phyloP scores from a whole-genome alignment of 1,284 basidiomycete genomes.

The Cryptococcus floricola region DNA sequence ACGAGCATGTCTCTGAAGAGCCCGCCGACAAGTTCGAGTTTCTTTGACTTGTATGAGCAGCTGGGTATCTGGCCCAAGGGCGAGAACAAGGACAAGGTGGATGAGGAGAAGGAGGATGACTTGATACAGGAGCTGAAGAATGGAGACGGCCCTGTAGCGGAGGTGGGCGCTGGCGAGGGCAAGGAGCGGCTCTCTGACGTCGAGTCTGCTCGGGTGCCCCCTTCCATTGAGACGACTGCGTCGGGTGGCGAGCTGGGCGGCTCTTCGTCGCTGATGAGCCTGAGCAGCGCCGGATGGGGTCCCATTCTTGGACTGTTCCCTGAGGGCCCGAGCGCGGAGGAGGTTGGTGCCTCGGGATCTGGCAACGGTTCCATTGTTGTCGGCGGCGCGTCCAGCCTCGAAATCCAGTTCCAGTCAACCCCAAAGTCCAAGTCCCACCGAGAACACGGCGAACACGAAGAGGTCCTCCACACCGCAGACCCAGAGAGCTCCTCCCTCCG shows the following conservation, averaged over 20 bases:
- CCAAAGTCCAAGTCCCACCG: too few relatives aligned
- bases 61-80: conserved; percentile 41
- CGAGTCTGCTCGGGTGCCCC: neutral
- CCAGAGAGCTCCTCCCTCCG: too few relatives aligned
- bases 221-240: neutral
- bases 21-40: conserved; percentile 37
- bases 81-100: conserved; percentile 8
- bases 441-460: too few relatives aligned
- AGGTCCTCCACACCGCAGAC: too few relatives aligned
- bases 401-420: too few relatives aligned
- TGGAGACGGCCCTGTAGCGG: neutral
- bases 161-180: too few relatives aligned
- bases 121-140: neutral
- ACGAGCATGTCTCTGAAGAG: conserved; percentile 35
- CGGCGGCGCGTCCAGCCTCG: too few relatives aligned
- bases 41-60: conserved; percentile 45
- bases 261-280: neutral
- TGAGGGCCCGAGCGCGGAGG: conserved; percentile 1
- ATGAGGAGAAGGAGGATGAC: neutral
- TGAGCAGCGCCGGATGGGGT: conserved; percentile 34
- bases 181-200: neutral
- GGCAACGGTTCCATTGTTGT: too few relatives aligned
- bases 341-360: neutral
- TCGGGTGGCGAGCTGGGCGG: conserved; percentile 1
- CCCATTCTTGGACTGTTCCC: conserved; percentile 33